Evolutionary conservation across 2,329 filamentous ascomycete genomes (phyloP), one percentile per base, ranked within the genome.

Genomic region (Penicillium sp.): DNA sequence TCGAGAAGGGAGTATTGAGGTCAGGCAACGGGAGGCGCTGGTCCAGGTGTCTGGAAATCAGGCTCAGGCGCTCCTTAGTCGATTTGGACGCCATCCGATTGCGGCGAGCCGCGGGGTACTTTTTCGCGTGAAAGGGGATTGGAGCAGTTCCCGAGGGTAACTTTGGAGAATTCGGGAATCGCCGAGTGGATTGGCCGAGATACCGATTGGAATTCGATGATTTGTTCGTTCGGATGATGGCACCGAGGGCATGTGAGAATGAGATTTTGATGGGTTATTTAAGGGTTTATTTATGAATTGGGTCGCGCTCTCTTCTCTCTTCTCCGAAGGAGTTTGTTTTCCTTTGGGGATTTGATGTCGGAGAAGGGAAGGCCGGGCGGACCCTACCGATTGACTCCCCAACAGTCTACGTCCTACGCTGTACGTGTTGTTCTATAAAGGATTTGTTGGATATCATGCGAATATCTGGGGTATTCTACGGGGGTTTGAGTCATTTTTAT

Each of bases 1-100:
- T 82, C 64, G 82, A 84, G 72, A 83, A 87, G 53, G 84, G 84
- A 24, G 85, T 86, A 73, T 86, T 86, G 55, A 86, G 73, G 58
- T 83, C 81, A 60, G 84, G 78, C 68, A 81, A 75, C 57, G 82
- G 77, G 37, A 76, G 69, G 63, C 78, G 79, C 64, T 80, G 74
- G 67, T 82, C 79, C 62, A 87, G 77, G 68, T 87, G 85, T 72
- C 82, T 80, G 63, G 82, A 81, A 70, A 87, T 82, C 72, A 86
- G 81, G 72, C 78, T 80, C 62, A 85, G 74, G 55, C 83, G 81
- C 69, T 80, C 76, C 66, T 70, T 76, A 63, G 76, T 76, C 68
- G 72, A 77, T 69, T 77, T 77, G 66, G 72, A 67, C 70, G 79
- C 79, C 77, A 80, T 74, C 72, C 71, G 72, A 70, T 69, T 48